A percentile compares a stretch with the other conserved stretches of the same genome.
Conservation (phyloP, 306 rosid genomes). For the Hylodesmum podocarpum region DNA sequence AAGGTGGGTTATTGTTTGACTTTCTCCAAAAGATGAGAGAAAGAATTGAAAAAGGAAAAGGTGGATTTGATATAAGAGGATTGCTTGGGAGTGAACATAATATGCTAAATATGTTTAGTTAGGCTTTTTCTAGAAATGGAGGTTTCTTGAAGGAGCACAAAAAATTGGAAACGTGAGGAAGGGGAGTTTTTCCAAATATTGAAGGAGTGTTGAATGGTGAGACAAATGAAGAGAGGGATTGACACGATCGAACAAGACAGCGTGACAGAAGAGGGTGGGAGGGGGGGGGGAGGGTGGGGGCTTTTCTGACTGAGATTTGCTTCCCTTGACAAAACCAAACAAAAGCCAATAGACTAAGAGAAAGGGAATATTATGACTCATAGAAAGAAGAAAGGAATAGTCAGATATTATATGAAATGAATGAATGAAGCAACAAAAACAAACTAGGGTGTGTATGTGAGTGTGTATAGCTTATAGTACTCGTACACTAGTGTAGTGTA, state of each 20-base stretch:
- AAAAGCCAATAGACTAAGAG: conserved; percentile 40
- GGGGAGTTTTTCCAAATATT: conserved; percentile 45
- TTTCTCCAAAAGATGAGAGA: too few species aligned
- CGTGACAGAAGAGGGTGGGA: conserved; percentile 34
- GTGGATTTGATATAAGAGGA: conserved; percentile 25
- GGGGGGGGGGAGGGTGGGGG: conserved; percentile 21
- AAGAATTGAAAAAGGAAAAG: neutral
- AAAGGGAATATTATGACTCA: conserved; percentile 57
- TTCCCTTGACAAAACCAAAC: conserved; percentile 63
- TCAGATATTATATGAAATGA: conserved; percentile 33
- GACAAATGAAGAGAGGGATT: conserved; percentile 45
- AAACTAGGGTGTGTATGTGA: neutral
- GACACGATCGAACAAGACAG: conserved; percentile 77
- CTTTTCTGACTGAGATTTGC: conserved; percentile 71
- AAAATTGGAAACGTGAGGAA: conserved; percentile 50
- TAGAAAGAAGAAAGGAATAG: conserved; percentile 47
- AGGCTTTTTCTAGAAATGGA: conserved; percentile 52
- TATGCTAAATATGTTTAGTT: conserved; percentile 43
- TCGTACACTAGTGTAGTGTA: neutral
- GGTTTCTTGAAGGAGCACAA: conserved; percentile 62
- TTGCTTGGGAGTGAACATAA: conserved; percentile 64
- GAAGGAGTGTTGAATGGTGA: conserved; percentile 38
- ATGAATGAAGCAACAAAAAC: neutral
- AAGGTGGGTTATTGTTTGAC: conserved; percentile 28
- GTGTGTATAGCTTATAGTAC: neutral